Evolutionary conservation across 2,329 filamentous ascomycete species (phyloP).

Genomic region (Cytospora paraplurivora): DNA sequence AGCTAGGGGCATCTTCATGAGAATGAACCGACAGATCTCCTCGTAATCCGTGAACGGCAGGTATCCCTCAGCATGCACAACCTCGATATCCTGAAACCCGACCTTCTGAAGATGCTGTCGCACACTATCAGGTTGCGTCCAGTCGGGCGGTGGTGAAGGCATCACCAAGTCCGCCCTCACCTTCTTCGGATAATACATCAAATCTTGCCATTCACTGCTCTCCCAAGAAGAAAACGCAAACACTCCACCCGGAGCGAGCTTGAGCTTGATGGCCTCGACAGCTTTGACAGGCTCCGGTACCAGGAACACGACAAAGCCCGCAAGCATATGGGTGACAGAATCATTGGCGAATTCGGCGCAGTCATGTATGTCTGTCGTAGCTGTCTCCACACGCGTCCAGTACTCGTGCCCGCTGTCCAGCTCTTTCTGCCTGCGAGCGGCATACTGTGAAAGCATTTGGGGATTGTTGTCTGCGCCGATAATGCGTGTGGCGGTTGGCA

Average conservation of each 20-base stretch:
- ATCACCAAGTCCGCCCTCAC: constrained; percentile 24
- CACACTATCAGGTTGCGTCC: constrained; percentile 22
- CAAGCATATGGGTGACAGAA: constrained; percentile 27
- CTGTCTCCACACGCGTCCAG: constrained; percentile 22
- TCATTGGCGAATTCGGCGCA: constrained; percentile 23
- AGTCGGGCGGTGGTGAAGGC: constrained; percentile 17
- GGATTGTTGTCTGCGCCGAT: constrained; percentile 29
- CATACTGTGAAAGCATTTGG: constrained; percentile 28
- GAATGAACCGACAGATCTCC: constrained; percentile 24
- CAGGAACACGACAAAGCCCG: constrained; percentile 26
- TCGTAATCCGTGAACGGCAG: constrained; percentile 27
- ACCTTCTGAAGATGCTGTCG: constrained; percentile 9
- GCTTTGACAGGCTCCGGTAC: constrained; percentile 25
- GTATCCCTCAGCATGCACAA: constrained; percentile 18
- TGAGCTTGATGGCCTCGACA: constrained; percentile 22
- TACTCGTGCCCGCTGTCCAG: constrained; percentile 14
- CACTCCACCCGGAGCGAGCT: constrained; percentile 24
- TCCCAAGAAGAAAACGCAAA: constrained; percentile 25
- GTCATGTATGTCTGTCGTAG: constrained; percentile 20
- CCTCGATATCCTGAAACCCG: constrained; percentile 26
- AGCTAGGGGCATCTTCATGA: constrained; percentile 26
- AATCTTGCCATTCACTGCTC: constrained; percentile 26
- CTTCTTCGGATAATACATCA: constrained; percentile 25
- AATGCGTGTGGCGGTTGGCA: constrained; percentile 17
- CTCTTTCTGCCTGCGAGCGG: constrained; percentile 11